Evolutionary conservation across 2,329 filamentous ascomycete genomes (phyloP).

Genomic region (Cucurbitaria berberidis): DNA sequence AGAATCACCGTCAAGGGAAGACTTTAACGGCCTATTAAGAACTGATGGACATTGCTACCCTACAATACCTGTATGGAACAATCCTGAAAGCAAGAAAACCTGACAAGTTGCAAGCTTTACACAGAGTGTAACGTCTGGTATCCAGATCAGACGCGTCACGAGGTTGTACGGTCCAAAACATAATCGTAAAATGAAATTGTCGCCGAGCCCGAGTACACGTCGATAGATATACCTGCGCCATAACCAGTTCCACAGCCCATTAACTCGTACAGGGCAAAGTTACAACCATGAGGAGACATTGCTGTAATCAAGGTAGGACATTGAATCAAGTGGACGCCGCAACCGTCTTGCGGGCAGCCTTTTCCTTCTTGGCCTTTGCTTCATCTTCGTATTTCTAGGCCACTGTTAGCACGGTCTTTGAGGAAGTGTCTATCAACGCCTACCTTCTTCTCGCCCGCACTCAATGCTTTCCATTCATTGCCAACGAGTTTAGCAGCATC

Average conservation of each 20-base stretch:
- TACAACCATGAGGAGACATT: slow-evolving; percentile 9
- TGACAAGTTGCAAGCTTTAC: not conserved
- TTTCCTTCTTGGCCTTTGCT: slow-evolving; percentile 21
- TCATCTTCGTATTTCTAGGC: slow-evolving; percentile 40
- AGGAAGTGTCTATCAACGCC: not conserved
- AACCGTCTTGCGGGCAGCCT: not conserved
- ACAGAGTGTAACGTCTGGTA: slow-evolving; percentile 8
- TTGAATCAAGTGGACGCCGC: slow-evolving; percentile 16
- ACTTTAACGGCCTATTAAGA: not conserved
- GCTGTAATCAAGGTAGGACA: slow-evolving; percentile 7
- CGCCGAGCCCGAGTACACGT: slow-evolving; percentile 9
- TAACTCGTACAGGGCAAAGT: not conserved
- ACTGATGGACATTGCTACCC: not conserved
- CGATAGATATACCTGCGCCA: not conserved
- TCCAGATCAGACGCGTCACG: slow-evolving; percentile 21
- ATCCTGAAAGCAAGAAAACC: not conserved
- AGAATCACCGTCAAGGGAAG: not conserved
- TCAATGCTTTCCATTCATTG: slow-evolving; percentile 58
- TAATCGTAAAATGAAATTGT: slow-evolving; percentile 8
- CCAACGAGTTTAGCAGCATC: slow-evolving; percentile 53
- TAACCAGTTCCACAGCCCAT: not conserved
- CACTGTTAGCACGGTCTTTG: slow-evolving; percentile 29
- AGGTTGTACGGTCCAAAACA: not conserved
- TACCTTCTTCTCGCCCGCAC: slow-evolving; percentile 57
- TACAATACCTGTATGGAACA: not conserved